Conservation (phyloP, 495 filamentous ascomycete genomes). For the Parachaetomium inaequale region DNA sequence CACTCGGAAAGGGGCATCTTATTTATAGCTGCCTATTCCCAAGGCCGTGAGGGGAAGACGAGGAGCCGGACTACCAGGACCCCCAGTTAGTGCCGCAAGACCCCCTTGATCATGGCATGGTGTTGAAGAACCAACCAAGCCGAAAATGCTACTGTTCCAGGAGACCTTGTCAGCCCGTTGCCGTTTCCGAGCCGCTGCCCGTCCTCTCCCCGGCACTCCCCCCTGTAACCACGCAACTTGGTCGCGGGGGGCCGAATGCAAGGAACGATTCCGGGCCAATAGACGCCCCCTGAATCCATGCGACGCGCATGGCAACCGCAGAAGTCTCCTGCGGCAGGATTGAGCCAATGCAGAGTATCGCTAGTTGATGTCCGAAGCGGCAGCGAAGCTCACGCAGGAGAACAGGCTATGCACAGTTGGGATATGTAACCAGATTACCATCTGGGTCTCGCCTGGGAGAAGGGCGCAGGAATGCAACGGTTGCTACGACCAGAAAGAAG, state of each 20-base stretch:
- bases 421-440: neutral
- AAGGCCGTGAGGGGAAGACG: neutral
- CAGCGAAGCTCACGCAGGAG: neutral
- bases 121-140: constrained; percentile 4
- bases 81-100: neutral
- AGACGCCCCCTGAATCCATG: neutral
- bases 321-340: neutral
- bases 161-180: neutral
- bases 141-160: neutral
- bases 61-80: neutral
- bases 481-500: neutral
- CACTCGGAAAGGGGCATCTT: neutral
- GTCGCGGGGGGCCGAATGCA: neutral
- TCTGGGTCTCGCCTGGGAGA: neutral
- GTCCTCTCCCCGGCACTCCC: neutral
- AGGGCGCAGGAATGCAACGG: neutral
- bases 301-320: neutral
- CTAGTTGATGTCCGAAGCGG: neutral
- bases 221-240: neutral
- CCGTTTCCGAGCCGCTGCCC: neutral
- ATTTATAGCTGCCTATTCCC: neutral
- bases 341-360: neutral
- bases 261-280: constrained; percentile 5
- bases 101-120: constrained; percentile 1
- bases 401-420: neutral